These are phyloP conservation scores for Apiospora hydei DNA, from an alignment of 2,329 filamentous ascomycete species.

Conservation along the genomic window DNA sequence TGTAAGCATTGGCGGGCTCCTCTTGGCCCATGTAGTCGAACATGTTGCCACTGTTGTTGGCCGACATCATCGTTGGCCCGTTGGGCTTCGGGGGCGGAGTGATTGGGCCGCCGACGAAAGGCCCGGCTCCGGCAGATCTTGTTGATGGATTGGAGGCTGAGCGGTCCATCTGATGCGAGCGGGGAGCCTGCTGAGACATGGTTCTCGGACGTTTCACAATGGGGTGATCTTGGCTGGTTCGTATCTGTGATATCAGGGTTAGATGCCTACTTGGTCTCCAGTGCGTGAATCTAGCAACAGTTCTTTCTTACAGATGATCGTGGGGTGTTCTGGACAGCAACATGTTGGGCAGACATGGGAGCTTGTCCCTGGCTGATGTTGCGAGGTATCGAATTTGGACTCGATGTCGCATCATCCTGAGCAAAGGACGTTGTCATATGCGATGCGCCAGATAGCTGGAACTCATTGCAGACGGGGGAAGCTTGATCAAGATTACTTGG, in stretches of 20 bases:
- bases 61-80: conserved; percentile 24
- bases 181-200: conserved; percentile 43
- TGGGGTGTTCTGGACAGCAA: conserved; percentile 20
- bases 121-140: conserved; percentile 43
- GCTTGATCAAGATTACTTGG: conserved; percentile 33
- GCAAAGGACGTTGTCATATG: conserved; percentile 31
- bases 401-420: conserved; percentile 37
- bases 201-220: conserved; percentile 42
- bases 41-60: conserved; percentile 29
- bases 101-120: conserved; percentile 47
- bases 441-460: conserved; percentile 37
- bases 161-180: conserved; percentile 52
- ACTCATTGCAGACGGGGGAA: conserved; percentile 37
- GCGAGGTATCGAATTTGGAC: conserved; percentile 41
- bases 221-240: conserved; percentile 32
- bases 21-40: conserved; percentile 43
- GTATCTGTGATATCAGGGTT: conserved; percentile 38
- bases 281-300: conserved; percentile 24
- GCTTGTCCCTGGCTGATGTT: conserved; percentile 27
- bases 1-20: conserved; percentile 34
- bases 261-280: conserved; percentile 28
- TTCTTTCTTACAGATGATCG: conserved; percentile 39
- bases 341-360: conserved; percentile 29
- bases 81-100: conserved; percentile 41
- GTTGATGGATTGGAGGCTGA: conserved; percentile 52